phyloP scores from a whole-genome alignment of 75 land plant species.

The Adiantum capillusveneris region DNA sequence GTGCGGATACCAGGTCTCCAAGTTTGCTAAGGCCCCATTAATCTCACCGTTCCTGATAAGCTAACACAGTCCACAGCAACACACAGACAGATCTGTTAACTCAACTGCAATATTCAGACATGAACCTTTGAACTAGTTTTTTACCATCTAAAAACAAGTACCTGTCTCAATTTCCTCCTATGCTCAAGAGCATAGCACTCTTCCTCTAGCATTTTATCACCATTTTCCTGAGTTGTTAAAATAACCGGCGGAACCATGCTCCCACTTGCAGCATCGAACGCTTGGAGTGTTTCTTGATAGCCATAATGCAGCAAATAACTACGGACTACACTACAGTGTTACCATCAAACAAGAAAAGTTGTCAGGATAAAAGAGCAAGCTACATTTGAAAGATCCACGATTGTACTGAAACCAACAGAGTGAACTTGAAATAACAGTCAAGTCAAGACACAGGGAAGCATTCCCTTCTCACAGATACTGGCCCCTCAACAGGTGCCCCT shows the following conservation, averaged over 20 bases:
- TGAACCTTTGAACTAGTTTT: too few species aligned
- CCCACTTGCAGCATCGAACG: conserved; percentile 71
- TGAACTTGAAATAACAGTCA: too few species aligned
- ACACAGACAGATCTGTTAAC: too few species aligned
- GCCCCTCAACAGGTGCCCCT: too few species aligned
- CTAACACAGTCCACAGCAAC: too few species aligned
- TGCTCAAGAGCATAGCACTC: conserved; percentile 56
- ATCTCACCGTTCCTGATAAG: conserved; percentile 71
- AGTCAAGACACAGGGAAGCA: too few species aligned
- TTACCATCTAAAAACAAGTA: too few species aligned
- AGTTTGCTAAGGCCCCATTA: conserved; percentile 55
- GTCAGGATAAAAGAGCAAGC: too few species aligned
- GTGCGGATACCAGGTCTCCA: conserved; percentile 83
- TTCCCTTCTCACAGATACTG: too few species aligned
- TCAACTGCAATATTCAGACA: too few species aligned
- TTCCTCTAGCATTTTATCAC: conserved; percentile 25
- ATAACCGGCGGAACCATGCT: conserved; percentile 43
- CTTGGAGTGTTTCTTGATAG: conserved; percentile 79
- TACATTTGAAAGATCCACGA: too few species aligned
- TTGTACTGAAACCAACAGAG: too few species aligned
- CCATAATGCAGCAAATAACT: conserved; percentile 89
- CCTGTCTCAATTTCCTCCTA: conserved; percentile 69
- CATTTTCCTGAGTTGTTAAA: conserved; percentile 35
- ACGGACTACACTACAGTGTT: conserved; percentile 59
- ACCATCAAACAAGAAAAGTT: conserved; percentile 1